phyloP scores from a whole-genome alignment of 257 asterid species.

The Paulownia fortunei region DNA sequence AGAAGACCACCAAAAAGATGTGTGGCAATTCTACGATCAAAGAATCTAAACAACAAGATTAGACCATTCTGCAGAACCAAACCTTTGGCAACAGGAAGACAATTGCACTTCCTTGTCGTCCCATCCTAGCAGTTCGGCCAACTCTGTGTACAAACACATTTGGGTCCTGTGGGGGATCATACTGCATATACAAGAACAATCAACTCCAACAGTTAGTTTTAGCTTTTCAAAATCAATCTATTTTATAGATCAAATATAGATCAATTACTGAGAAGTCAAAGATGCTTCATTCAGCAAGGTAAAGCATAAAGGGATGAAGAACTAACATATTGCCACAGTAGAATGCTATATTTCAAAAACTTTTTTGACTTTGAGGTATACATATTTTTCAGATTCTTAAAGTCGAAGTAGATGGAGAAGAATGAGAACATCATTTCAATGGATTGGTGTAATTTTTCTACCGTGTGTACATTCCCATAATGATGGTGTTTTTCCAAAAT shows the following conservation, averaged over 20 bases:
- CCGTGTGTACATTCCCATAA: no score
- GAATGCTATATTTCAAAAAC: neutral
- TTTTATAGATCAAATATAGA: neutral
- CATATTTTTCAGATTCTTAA: neutral
- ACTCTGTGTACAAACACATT: constrained; percentile 91
- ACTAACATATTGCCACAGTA: neutral
- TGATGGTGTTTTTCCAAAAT: no score
- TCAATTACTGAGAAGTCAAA: constrained; percentile 5
- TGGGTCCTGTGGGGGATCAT: constrained; percentile 97
- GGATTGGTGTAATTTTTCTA: no score
- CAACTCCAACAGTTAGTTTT: constrained; percentile 24
- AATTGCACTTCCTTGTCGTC: constrained; percentile 85
- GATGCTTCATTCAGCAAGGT: constrained; percentile 9
- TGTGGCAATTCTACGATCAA: neutral
- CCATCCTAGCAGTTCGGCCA: constrained; percentile 98
- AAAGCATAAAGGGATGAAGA: neutral
- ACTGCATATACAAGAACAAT: constrained; percentile 55
- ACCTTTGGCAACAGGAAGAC: constrained; percentile 91
- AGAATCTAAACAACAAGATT: neutral
- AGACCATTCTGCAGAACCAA: constrained; percentile 19
- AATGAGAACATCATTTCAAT: neutral
- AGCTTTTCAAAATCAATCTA: constrained; percentile 19
- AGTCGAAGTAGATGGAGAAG: neutral
- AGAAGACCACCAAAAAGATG: constrained; percentile 11
- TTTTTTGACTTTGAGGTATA: neutral